phyloP scores from a whole-genome alignment of 148 eudicot species.

The Polygonum maritimum region DNA sequence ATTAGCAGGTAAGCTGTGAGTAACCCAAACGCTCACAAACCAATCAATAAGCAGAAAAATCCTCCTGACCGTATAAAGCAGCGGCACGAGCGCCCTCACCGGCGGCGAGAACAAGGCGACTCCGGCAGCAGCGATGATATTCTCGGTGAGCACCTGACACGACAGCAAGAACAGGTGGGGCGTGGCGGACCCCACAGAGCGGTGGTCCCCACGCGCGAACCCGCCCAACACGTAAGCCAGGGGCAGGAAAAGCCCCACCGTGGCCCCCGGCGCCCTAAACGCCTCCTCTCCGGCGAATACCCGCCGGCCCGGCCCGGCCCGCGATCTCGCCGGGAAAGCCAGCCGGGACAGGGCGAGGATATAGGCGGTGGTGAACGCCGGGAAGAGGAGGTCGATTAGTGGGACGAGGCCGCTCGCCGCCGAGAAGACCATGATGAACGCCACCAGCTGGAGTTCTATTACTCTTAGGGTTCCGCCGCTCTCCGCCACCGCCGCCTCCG shows the following conservation, averaged over 20 bases:
- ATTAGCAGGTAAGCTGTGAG: constrained; percentile 49
- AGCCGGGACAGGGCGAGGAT: constrained; percentile 50
- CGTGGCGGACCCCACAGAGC: constrained; percentile 70
- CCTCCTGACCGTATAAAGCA: constrained; percentile 74
- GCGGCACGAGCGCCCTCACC: constrained; percentile 76
- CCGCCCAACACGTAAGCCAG: constrained; percentile 88
- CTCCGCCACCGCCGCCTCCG: constrained; percentile 24
- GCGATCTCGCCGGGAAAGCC: constrained; percentile 36
- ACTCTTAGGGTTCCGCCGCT: constrained; percentile 58
- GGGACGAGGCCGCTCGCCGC: constrained; percentile 85
- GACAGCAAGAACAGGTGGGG: constrained; percentile 87
- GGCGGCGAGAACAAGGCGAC: constrained; percentile 83
- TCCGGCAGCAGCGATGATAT: constrained; percentile 43
- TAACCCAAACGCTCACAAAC: constrained; percentile 65
- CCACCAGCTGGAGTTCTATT: constrained; percentile 81
- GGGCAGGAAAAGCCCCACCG: constrained; percentile 70
- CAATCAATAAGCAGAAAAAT: constrained; percentile 67
- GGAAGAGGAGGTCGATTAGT: constrained; percentile 63
- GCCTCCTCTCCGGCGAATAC: constrained; percentile 38
- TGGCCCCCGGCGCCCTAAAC: constrained; percentile 51
- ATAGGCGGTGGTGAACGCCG: constrained; percentile 54
- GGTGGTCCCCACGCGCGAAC: constrained; percentile 84
- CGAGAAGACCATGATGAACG: constrained; percentile 92
- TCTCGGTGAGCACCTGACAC: constrained; percentile 81
- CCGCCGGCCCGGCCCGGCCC: constrained; percentile 17